phyloP scores from a whole-genome alignment of 2,329 filamentous ascomycete species.

The Ascochyta fabae region DNA sequence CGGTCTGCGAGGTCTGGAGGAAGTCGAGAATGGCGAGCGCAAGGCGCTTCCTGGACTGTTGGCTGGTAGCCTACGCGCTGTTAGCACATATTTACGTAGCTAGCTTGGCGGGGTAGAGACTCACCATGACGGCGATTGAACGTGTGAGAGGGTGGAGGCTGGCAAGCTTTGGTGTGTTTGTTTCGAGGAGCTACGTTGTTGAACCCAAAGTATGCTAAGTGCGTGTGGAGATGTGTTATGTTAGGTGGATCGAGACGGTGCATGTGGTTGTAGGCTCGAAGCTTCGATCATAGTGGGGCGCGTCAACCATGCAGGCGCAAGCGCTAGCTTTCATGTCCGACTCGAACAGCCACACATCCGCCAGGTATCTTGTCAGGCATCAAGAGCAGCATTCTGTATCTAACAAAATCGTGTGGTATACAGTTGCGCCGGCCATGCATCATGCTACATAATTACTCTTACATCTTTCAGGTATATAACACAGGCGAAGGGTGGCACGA shows the following conservation, averaged over 20 bases:
- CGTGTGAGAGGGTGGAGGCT: neutral
- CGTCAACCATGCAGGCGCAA: slow-evolving; percentile 1
- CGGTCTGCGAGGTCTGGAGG: slow-evolving; percentile 79
- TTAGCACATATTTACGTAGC: slow-evolving; percentile 22
- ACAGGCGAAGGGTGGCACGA: slow-evolving; percentile 28
- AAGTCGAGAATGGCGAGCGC: slow-evolving; percentile 98
- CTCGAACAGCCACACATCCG: neutral
- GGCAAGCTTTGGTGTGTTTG: slow-evolving; percentile 1
- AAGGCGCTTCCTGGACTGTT: slow-evolving; percentile 76
- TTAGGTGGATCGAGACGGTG: slow-evolving; percentile 1
- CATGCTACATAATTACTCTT: slow-evolving; percentile 40
- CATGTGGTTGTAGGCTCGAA: slow-evolving; percentile 28
- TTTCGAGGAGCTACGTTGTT: neutral
- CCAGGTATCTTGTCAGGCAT: neutral
- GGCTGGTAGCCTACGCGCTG: slow-evolving; percentile 43
- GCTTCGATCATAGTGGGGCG: slow-evolving; percentile 26
- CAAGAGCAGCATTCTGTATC: neutral
- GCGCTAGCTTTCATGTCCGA: slow-evolving; percentile 11
- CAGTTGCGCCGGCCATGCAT: slow-evolving; percentile 24
- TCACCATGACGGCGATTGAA: slow-evolving; percentile 39
- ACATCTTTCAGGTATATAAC: slow-evolving; percentile 31
- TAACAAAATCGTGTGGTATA: slow-evolving; percentile 13
- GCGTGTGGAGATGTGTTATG: slow-evolving; percentile 2
- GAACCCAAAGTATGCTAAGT: neutral
- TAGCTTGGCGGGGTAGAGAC: slow-evolving; percentile 20